Evolutionary conservation across 345 rosid genomes (phyloP).

Genomic region (Schrenkiella parvula): DNA sequence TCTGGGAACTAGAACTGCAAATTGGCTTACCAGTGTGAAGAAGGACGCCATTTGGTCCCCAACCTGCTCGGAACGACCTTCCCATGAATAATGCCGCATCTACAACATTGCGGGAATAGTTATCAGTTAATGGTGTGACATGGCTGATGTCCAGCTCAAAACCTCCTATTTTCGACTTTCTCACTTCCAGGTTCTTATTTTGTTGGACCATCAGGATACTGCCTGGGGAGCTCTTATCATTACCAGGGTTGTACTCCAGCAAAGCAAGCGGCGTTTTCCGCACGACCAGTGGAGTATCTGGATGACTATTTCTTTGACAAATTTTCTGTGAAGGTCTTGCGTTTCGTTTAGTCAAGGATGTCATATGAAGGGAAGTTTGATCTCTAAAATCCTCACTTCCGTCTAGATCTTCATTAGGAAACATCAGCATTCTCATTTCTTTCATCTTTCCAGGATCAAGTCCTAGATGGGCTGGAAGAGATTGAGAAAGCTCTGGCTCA

Average conservation of each 20-base stretch:
- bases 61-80: constrained; percentile 93
- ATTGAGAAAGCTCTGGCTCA: constrained; percentile 77
- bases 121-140: constrained; percentile 62
- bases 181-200: constrained; percentile 54
- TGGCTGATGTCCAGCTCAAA: constrained; percentile 65
- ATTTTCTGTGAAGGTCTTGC: constrained; percentile 42
- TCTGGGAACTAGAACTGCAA: constrained; percentile 43
- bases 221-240: constrained; percentile 48
- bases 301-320: constrained; percentile 45
- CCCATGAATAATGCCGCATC: constrained; percentile 98
- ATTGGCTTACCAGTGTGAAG: constrained; percentile 74
- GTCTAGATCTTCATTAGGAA: constrained; percentile 59
- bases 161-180: constrained; percentile 52
- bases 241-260: constrained; percentile 70
- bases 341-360: constrained; percentile 44
- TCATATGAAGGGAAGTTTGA: constrained; percentile 38
- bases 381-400: constrained; percentile 43
- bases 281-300: constrained; percentile 42
- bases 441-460: constrained; percentile 84
- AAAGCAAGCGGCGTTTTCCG: constrained; percentile 73
- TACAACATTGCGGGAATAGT: constrained; percentile 70
- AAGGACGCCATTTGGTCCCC: constrained; percentile 97
- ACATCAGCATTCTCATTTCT: constrained; percentile 95
- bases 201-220: constrained; percentile 75
- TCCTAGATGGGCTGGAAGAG: constrained; percentile 93